These are phyloP conservation scores for Babesia caballi DNA, from an alignment of 169 alveolate species.

Conservation along the genomic window DNA sequence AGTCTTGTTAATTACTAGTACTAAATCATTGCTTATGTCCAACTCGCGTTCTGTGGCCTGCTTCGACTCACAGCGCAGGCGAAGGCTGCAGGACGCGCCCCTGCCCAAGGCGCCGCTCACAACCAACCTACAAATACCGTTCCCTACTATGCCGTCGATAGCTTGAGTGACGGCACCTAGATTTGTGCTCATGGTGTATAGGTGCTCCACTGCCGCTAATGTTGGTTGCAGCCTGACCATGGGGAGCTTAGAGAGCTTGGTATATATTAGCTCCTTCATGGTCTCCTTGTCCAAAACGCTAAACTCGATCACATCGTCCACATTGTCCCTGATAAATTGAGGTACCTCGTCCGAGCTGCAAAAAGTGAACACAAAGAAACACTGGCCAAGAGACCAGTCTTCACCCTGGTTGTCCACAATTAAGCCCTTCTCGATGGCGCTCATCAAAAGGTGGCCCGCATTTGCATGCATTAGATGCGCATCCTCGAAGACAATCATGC, in stretches of 20 bases:
- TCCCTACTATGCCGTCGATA: neutral
- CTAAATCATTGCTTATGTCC: neutral
- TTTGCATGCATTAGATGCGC: conserved; percentile 5
- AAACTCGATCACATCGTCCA: neutral
- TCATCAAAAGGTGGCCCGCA: neutral
- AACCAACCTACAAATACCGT: too few relatives aligned
- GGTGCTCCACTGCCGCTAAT: conserved; percentile 14
- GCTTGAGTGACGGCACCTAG: neutral
- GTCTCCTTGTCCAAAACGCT: neutral
- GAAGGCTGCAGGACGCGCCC: neutral
- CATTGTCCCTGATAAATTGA: neutral
- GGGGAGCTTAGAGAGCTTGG: neutral
- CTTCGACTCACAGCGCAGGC: neutral
- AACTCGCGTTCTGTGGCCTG: neutral
- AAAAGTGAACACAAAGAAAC: neutral
- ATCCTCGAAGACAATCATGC: conserved; percentile 7
- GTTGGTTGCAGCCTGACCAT: conserved; percentile 3
- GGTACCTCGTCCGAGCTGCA: neutral
- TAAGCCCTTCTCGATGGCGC: conserved; percentile 21
- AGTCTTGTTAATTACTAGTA: neutral
- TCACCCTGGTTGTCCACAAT: conserved; percentile 21
- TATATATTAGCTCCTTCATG: neutral
- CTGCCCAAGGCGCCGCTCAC: neutral
- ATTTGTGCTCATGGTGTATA: neutral
- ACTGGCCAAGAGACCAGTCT: neutral